These are phyloP conservation scores for Xylariaceae sp. DNA, from an alignment of 2,329 filamentous ascomycete genomes.

Conservation along the genomic window DNA sequence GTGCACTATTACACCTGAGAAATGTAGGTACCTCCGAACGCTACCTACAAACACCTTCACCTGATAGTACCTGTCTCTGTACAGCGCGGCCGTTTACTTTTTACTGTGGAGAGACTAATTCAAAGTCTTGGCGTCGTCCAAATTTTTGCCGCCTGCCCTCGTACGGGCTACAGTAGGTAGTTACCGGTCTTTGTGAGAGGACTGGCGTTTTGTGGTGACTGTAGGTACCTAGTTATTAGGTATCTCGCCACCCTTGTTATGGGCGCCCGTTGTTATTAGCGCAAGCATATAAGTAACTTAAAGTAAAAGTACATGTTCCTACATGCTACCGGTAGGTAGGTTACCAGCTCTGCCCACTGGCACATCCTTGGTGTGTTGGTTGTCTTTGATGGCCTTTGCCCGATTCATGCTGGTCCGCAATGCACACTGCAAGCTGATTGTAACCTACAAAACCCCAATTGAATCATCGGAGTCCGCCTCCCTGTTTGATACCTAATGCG, in stretches of 20 bases:
- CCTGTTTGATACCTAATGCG: conserved; percentile 25
- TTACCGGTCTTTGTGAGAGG: too few species aligned
- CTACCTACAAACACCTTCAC: too few species aligned
- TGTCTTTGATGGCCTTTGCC: conserved; percentile 29
- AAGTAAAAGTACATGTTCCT: conserved; percentile 28
- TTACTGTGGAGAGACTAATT: too few species aligned
- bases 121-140: too few species aligned
- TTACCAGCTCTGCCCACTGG: too few species aligned
- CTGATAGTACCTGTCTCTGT: too few species aligned
- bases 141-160: too few species aligned
- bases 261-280: conserved; percentile 34
- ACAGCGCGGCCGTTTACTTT: too few species aligned
- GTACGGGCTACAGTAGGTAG: neutral
- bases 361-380: conserved; percentile 18
- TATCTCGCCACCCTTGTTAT: conserved; percentile 32
- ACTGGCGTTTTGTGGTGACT: too few species aligned
- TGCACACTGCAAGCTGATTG: conserved; percentile 33
- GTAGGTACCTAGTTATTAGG: conserved; percentile 11
- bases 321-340: conserved; percentile 11
- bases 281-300: conserved; percentile 10
- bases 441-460: conserved; percentile 25
- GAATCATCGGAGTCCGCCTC: conserved; percentile 30
- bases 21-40: too few species aligned
- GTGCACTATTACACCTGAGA: too few species aligned
- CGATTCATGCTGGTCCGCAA: conserved; percentile 26